phyloP scores from a whole-genome alignment of 176 grass and related monocot genomes.

The Dactylis glomerata region DNA sequence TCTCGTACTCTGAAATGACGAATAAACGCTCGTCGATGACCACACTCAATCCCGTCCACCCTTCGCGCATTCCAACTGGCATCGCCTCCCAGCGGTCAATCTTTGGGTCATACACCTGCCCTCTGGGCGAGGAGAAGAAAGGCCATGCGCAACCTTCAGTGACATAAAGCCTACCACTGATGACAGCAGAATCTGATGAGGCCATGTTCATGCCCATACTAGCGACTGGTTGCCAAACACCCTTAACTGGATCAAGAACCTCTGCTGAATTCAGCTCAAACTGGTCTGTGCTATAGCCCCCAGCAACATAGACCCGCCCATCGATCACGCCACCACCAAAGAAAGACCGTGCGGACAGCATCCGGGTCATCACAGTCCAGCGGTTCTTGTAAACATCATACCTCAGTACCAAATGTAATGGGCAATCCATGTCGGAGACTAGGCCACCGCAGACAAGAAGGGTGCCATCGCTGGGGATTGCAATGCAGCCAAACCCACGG shows the following conservation, averaged over 20 bases:
- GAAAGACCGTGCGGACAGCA: conserved; percentile 81
- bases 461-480: conserved; percentile 48
- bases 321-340: conserved; percentile 79
- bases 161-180: conserved; percentile 59
- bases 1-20: conserved; percentile 82
- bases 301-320: conserved; percentile 72
- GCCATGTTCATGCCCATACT: conserved; percentile 86
- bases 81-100: conserved; percentile 61
- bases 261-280: conserved; percentile 82
- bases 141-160: conserved; percentile 89
- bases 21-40: conserved; percentile 56
- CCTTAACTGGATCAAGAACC: conserved; percentile 59
- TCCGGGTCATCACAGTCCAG: conserved; percentile 68
- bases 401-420: conserved; percentile 77
- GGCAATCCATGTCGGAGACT: conserved; percentile 97
- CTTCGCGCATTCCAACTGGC: conserved; percentile 85
- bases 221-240: conserved; percentile 52
- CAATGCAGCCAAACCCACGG: conserved; percentile 82
- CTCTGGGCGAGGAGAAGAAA: conserved; percentile 80
- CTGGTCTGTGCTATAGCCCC: conserved; percentile 79
- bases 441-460: conserved; percentile 86
- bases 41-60: conserved; percentile 70
- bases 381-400: conserved; percentile 66
- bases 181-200: conserved; percentile 71
- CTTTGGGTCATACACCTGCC: conserved; percentile 73